Base-by-base conservation (phyloP, 768 basidiomycete genomes). In the Daedalea quercina region DNA sequence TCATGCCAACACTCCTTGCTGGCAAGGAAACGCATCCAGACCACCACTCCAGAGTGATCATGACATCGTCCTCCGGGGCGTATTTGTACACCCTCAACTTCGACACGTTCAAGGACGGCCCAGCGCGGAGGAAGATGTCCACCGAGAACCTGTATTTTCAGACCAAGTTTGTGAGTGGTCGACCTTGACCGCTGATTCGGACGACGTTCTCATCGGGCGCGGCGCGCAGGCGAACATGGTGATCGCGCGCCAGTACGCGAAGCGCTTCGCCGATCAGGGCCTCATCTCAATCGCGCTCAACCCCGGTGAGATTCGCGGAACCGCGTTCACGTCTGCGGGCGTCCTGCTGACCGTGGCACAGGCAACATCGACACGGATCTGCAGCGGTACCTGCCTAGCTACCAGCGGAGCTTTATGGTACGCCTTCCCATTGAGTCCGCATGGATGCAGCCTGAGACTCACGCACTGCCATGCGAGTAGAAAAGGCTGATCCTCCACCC, bases 101-200 rank as follows among this genome's bases (percentile, higher is more conserved):
- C 56, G 68, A 73, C 12, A 70, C 76, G 3, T 54, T 73, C 52
- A 54, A 34, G 25, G 71, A 71, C 44, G 54, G 53, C 0, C 60
- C 64, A 4, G 42, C 34, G 26, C 60, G 69, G 24, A 57, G 52
- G 47, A 60, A 55, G 41, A 41, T 50, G 25, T 44, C 50, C 7
- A 33, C 50, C 9, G n/a, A 52, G 31, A 26, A 3, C 34, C 63
- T 65, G 43, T 70, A 70, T 45, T 33, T 19, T 37, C 67, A 67
- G 52, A 72, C 70, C 58, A 83, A 81, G 69, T 70, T 79, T 23
- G 80, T 80, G 54, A 19, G 74, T 59, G 73, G 17, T 28, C 9
- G n/a, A 20, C 42, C 9, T 23, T 19, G 2, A 9, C 33, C 15
- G n/a, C 17, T 17, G 17, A 31, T 9, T 28, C 40, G 9, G 51